Base-by-base conservation (phyloP, 306 rosid genomes). In the Cicer judaicum region DNA sequence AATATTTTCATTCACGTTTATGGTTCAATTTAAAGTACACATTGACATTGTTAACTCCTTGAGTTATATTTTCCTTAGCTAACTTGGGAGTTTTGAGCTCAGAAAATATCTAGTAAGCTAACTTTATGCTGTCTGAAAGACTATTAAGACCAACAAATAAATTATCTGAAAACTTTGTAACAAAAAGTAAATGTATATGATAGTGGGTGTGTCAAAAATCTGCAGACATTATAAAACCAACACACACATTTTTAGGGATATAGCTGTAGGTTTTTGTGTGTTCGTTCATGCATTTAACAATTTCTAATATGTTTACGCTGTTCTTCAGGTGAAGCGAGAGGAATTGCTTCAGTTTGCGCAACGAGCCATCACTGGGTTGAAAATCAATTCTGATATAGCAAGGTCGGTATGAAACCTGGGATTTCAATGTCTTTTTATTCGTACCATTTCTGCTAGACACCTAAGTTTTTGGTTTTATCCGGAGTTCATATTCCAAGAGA, bases 311-410 rank as follows among this genome's bases (percentile, higher is more conserved):
- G 46, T 55, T 53, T 76, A 56, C 64, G 50, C 64, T 69, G 64
- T 73, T 76, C 40, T 79, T 74, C 86, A 95, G 99, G 99, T 92
- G 80, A 95, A 95, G 79, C 90, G 96, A 66, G 99, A 95, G 82
- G 99, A 95, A 81, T 83, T 95, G 81, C 96, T 95, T 83, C 99
- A 95, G 85, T 95, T 95, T 89, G 98, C 98, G 9, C 97, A 95
- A 85, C 88, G 91, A 61, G 99, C 99, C 70, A 89, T 95, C 68
- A 74, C 97, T 18, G 99, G 99, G 74, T 85, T 95, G 85, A 95
- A 95, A 84, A 83, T 95, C 18, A 89, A 78, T 83, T 92, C 85
- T 81, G 93, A 90, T 83, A 61, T 81, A 42, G 79, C 82, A 68
- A 95, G 98, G 99, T 95, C 76, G 47, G 95, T 64, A 64, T 39